Evolutionary conservation across 179 eudicot genomes (phyloP).

Genomic region (Vitellaria paradoxa): DNA sequence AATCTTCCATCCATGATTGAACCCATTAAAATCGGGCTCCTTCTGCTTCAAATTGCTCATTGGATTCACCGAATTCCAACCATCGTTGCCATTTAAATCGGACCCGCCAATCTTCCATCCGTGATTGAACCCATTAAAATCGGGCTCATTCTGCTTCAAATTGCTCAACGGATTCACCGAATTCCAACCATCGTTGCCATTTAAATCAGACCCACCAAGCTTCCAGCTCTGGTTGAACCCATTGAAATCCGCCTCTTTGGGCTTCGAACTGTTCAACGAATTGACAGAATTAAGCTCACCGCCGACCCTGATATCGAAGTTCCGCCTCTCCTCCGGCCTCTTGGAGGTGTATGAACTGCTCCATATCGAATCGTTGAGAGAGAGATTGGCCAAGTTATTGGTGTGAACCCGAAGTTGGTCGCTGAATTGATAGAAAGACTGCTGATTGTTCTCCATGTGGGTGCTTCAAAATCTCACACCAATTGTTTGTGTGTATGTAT

Average conservation of each 20-base stretch:
- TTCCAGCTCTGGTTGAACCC: constrained; percentile 20
- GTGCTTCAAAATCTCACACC: constrained; percentile 1
- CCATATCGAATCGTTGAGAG: constrained; percentile 92
- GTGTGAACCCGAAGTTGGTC: constrained; percentile 81
- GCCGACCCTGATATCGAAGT: constrained; percentile 75
- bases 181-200: constrained; percentile 51
- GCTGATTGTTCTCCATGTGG: constrained; percentile 56
- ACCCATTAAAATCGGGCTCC: constrained; percentile 21
- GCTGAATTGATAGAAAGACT: constrained; percentile 87
- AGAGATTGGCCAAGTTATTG: constrained; percentile 57
- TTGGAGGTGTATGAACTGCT: constrained; percentile 51
- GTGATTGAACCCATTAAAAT: constrained; percentile 19
- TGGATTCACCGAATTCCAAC: constrained; percentile 36
- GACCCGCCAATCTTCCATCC: constrained; percentile 17
- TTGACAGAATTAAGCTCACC: constrained; percentile 30
- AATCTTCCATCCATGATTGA: constrained; percentile 18
- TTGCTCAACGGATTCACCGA: neutral
- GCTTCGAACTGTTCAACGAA: constrained; percentile 6
- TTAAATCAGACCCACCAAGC: constrained; percentile 31
- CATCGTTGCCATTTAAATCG: constrained; percentile 40
- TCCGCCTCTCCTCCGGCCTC: constrained; percentile 57
- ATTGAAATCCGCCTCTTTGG: constrained; percentile 17
- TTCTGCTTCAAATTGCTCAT: neutral
- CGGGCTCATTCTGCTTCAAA: constrained; percentile 2
- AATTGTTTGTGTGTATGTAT: too few species aligned